phyloP scores from a whole-genome alignment of 192 early-diverging fungal species.

The Linnemannia zychae region DNA sequence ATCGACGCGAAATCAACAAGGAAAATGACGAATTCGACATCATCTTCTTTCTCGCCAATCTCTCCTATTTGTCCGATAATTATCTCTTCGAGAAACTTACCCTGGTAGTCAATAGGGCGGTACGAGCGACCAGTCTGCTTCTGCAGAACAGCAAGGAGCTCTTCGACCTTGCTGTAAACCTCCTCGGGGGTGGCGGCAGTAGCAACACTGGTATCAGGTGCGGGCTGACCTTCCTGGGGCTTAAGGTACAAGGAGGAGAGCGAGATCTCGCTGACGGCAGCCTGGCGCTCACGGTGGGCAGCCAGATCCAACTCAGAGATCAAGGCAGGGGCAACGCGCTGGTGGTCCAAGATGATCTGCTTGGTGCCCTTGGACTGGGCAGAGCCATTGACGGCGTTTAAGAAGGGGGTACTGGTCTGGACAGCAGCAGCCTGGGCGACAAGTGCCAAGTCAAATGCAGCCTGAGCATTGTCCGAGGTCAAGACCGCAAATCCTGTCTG shows the following conservation, averaged over 20 bases:
- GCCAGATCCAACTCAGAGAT: slow-evolving; percentile 61
- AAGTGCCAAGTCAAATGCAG: slow-evolving; percentile 85
- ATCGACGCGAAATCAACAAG: slow-evolving; percentile 27
- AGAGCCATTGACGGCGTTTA: slow-evolving; percentile 71
- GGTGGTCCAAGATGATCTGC: slow-evolving; percentile 39
- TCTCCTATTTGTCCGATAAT: neutral
- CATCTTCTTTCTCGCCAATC: neutral
- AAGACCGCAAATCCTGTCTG: slow-evolving; percentile 85
- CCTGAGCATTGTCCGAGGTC: slow-evolving; percentile 81
- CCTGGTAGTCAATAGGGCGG: slow-evolving; percentile 75
- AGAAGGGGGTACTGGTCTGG: slow-evolving; percentile 67
- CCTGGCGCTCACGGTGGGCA: slow-evolving; percentile 49
- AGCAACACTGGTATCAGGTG: slow-evolving; percentile 27
- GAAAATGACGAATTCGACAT: slow-evolving; percentile 45
- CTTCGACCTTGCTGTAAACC: slow-evolving; percentile 66
- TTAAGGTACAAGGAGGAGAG: slow-evolving; percentile 47
- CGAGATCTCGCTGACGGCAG: slow-evolving; percentile 52
- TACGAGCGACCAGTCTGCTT: slow-evolving; percentile 72
- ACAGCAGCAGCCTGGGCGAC: slow-evolving; percentile 82
- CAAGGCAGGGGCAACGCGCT: slow-evolving; percentile 44
- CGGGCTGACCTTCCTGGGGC: slow-evolving; percentile 6
- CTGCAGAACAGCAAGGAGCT: slow-evolving; percentile 30
- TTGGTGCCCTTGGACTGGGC: neutral
- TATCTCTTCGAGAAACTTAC: slow-evolving; percentile 46
- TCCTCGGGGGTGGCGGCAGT: slow-evolving; percentile 59